Base-by-base conservation (phyloP, 495 filamentous ascomycete species). In the Oidiodendron maius region DNA sequence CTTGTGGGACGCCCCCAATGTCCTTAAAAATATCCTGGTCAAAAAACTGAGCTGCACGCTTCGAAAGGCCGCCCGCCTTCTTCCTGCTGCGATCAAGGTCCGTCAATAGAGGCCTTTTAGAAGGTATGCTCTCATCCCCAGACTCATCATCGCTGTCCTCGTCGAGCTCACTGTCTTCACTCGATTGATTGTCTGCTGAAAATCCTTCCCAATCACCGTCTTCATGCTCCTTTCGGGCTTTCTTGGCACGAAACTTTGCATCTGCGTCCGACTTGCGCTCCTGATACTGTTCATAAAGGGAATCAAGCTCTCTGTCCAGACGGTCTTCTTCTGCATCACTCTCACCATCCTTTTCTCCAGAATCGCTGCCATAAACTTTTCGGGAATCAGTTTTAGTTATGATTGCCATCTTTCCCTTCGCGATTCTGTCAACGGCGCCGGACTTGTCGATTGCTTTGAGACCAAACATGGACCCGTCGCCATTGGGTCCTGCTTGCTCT, bases 151-250 rank as follows among this genome's bases (percentile, higher is more conserved):
- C 74, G 41, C 76, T 78, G 26, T 81, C 78, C 36, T 77, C 71
- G 4, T 78, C 75, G n/a, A 77, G 50, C 11, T 69, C 63, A 16
- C 71, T 74, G 46, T 81, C 79, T 36, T 80, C 80, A 36, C 71
- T 77, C 21, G 65, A 72, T 10, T 80, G 69, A 54, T 78, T 78
- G 18, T 71, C 69, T 20, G 82, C 89, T 16, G 88, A 89, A 55
- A 98, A 84, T 2, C 94, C 93, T 42, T 90, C 84, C 83, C 88
- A 97, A 57, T 95, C 91, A 0, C 84, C 87, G 56, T 91, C 89
- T 44, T 84, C 81, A 42, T 87, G 82, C 55, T 91, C 81, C 59
- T 87, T 82, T 46, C 93, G 76, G 11, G 85, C 81, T 61, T 87
- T 91, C 71, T 95, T 96, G 9, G 91, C 87, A 24, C 86, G 80